phyloP scores from a whole-genome alignment of 495 filamentous ascomycete genomes.

The Pyrenula massariospora region DNA sequence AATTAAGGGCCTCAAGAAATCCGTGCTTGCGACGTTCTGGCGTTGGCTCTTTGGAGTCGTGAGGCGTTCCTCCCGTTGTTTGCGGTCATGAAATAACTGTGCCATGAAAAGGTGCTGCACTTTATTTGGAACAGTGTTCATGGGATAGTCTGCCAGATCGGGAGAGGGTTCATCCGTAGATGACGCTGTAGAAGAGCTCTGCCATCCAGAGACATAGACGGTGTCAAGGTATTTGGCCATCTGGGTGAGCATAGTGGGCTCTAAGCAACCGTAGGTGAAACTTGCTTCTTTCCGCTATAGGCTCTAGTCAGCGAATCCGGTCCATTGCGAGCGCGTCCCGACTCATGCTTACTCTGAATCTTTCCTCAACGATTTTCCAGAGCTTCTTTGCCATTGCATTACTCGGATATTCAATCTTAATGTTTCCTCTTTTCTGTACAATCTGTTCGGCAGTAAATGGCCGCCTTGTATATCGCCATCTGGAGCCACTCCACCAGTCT shows the following conservation, averaged over 20 bases:
- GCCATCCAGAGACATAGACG: constrained; percentile 97
- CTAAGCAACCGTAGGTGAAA: constrained; percentile 93
- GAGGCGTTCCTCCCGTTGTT: constrained; percentile 90
- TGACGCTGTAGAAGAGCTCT: constrained; percentile 92
- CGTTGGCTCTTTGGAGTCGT: constrained; percentile 65
- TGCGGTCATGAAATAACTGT: constrained; percentile 98
- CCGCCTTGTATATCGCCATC: constrained; percentile 88
- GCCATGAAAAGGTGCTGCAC: constrained; percentile 94
- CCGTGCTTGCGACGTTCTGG: constrained; percentile 63
- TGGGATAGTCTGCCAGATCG: constrained; percentile 96
- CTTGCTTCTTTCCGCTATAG: constrained; percentile 66
- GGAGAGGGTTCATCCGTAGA: constrained; percentile 90
- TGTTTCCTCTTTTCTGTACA: constrained; percentile 80
- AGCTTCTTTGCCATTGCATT: constrained; percentile 86
- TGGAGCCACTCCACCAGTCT: constrained; percentile 83
- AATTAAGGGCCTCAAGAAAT: constrained; percentile 92
- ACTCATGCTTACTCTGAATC: constrained; percentile 55
- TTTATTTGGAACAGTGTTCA: constrained; percentile 97
- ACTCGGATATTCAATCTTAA: constrained; percentile 87
- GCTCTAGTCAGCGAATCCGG: neutral
- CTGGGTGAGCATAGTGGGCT: constrained; percentile 96
- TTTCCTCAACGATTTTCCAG: constrained; percentile 75
- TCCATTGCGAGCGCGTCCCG: neutral
- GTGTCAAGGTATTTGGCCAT: constrained; percentile 99
- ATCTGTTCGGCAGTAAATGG: constrained; percentile 96